Percentiles rank a stretch among this genome's conserved stretches.
phyloP scores from a whole-genome alignment of 805 yeast species.

The Candida xiaguanensis region DNA sequence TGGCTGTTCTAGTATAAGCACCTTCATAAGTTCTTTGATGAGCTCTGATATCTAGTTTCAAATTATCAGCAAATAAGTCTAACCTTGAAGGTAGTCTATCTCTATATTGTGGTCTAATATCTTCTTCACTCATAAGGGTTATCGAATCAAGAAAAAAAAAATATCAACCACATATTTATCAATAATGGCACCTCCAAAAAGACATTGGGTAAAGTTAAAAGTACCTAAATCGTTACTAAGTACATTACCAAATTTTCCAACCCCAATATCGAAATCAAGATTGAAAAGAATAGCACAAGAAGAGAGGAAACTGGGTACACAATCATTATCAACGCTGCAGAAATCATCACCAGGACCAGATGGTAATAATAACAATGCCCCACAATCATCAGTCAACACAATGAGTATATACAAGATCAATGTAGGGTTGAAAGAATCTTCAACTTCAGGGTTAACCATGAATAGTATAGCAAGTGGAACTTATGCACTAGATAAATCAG shows the following conservation, averaged over 20 bases:
- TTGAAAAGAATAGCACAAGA: slow-evolving; percentile 30
- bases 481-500: slow-evolving; percentile 32
- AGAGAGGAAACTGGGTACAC: slow-evolving; percentile 20
- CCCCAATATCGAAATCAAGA: slow-evolving; percentile 29
- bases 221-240: slow-evolving; percentile 27
- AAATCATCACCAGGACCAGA: slow-evolving; percentile 11
- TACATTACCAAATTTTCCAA: slow-evolving; percentile 32
- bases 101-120: slow-evolving; percentile 2
- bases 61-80: slow-evolving; percentile 35
- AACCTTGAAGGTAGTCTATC: slow-evolving; percentile 29
- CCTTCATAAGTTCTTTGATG: slow-evolving; percentile 85
- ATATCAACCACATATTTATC: neutral
- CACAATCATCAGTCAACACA: slow-evolving; percentile 3
- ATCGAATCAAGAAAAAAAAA: too few species aligned
- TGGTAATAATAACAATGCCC: neutral
- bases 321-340: slow-evolving; percentile 24
- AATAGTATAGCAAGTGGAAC: slow-evolving; percentile 24
- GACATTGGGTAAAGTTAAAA: slow-evolving; percentile 30
- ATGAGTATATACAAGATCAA: slow-evolving; percentile 27
- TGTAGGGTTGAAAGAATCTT: slow-evolving; percentile 36
- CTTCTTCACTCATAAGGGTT: slow-evolving; percentile 2
- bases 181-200: slow-evolving; percentile 32
- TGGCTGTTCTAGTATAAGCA: slow-evolving; percentile 70
- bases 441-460: slow-evolving; percentile 40
- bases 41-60: slow-evolving; percentile 55